A percentile compares a stretch with the other conserved stretches of the same genome.
These are phyloP conservation scores for Tricholoma bakamatsutake DNA, from an alignment of 768 basidiomycete species.

Conservation along the genomic window DNA sequence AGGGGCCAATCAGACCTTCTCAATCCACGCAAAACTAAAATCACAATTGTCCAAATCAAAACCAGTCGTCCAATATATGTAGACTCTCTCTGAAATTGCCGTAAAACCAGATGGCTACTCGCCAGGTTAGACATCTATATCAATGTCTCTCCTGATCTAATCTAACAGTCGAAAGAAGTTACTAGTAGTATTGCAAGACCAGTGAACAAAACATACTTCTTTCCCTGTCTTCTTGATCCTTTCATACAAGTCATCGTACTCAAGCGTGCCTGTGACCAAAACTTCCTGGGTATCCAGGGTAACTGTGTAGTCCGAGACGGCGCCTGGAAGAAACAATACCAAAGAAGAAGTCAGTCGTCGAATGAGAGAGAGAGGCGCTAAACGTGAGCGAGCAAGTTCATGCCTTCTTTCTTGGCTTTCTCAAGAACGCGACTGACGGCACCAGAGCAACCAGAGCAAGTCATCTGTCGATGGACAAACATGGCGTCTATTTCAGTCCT, in stretches of 20 bases:
- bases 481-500: neutral
- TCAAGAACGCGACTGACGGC: conserved; percentile 71
- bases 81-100: too few species aligned
- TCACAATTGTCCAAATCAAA: neutral
- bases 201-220: conserved; percentile 46
- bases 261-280: conserved; percentile 50
- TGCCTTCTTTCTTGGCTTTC: conserved; percentile 49
- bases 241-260: conserved; percentile 60
- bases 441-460: conserved; percentile 81
- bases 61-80: neutral
- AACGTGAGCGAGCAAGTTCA: neutral
- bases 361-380: neutral
- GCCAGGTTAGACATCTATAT: neutral
- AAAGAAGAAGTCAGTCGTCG: neutral
- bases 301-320: conserved; percentile 53
- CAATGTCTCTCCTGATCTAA: neutral
- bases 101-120: neutral
- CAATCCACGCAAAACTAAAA: neutral
- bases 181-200: neutral
- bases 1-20: too few species aligned
- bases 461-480: conserved; percentile 54
- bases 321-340: conserved; percentile 27
- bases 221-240: conserved; percentile 92
- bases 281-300: conserved; percentile 69
- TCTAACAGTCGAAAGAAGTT: neutral